These are phyloP conservation scores for Ceratobasidium sp. DNA, from an alignment of 1,284 basidiomycete genomes.

Conservation along the genomic window DNA sequence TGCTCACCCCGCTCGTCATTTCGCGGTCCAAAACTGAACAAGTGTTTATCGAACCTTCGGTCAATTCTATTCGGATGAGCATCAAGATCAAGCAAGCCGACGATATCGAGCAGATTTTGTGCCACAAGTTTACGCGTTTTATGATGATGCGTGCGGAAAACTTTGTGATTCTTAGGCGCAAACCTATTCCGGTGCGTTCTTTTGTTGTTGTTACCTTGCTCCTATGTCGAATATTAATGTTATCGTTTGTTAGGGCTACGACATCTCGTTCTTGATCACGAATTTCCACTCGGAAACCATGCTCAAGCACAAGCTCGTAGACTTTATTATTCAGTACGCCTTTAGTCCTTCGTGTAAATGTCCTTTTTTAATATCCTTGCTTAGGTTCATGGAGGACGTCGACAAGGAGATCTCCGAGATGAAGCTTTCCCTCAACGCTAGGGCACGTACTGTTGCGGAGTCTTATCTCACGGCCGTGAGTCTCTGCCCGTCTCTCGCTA, in stretches of 20 bases:
- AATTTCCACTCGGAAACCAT: constrained; percentile 97
- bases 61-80: constrained; percentile 96
- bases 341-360: not conserved
- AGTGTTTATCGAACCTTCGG: constrained; percentile 94
- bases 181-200: constrained; percentile 82
- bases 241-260: constrained; percentile 77
- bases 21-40: constrained; percentile 97
- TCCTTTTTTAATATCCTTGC: constrained; percentile 8
- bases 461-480: constrained; percentile 81
- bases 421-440: constrained; percentile 92
- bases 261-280: constrained; percentile 98
- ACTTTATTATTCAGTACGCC: constrained; percentile 95
- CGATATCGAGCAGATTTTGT: constrained; percentile 97
- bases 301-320: constrained; percentile 99
- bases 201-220: constrained; percentile 11
- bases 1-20: constrained; percentile 92
- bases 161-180: constrained; percentile 95
- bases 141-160: constrained; percentile 98
- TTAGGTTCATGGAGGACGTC: constrained; percentile 97
- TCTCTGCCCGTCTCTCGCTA: constrained; percentile 45
- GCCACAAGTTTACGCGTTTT: constrained; percentile 99
- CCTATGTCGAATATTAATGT: not conserved
- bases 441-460: constrained; percentile 97
- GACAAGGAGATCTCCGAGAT: constrained; percentile 92
- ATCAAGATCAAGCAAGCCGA: constrained; percentile 99